Evolutionary conservation across 441 rosid species (phyloP).

Genomic region (Pelargonium cotyledonis): DNA sequence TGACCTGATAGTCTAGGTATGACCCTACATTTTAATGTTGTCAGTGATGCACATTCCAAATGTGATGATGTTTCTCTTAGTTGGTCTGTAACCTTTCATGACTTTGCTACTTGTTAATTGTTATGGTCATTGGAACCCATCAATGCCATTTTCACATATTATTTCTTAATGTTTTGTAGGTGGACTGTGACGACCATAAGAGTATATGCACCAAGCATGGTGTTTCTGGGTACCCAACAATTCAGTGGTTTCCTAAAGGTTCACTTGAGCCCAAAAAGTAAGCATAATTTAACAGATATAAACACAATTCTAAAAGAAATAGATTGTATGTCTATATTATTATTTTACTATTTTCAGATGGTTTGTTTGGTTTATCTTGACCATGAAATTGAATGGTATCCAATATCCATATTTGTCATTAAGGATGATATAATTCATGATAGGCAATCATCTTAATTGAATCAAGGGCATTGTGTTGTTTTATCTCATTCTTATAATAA

Average conservation of each 20-base stretch:
- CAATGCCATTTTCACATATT: background rate
- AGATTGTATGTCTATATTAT: background rate
- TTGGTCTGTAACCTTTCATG: too few species aligned
- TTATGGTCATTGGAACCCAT: background rate
- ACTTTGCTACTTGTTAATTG: too few species aligned
- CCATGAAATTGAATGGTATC: too few species aligned
- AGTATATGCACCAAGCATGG: constrained; percentile 76
- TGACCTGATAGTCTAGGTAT: background rate
- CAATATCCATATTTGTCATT: too few species aligned
- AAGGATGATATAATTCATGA: background rate
- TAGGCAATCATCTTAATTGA: too few species aligned
- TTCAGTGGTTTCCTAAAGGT: constrained; percentile 97
- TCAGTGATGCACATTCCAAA: too few species aligned
- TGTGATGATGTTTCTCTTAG: background rate
- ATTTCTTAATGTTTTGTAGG: constrained; percentile 38
- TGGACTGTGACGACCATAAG: constrained; percentile 95
- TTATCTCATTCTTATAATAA: background rate
- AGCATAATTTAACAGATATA: constrained; percentile 19
- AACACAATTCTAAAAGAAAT: background rate
- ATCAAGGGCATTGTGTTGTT: background rate
- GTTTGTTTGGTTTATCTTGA: too few species aligned
- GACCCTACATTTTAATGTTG: too few species aligned
- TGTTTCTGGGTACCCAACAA: constrained; percentile 85
- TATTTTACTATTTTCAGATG: too few species aligned
- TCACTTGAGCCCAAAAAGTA: constrained; percentile 87